Evolutionary conservation across 371 early-diverging fungal genomes (phyloP), one percentile per base, ranked within the genome.

Genomic region (Mortierella sp.): DNA sequence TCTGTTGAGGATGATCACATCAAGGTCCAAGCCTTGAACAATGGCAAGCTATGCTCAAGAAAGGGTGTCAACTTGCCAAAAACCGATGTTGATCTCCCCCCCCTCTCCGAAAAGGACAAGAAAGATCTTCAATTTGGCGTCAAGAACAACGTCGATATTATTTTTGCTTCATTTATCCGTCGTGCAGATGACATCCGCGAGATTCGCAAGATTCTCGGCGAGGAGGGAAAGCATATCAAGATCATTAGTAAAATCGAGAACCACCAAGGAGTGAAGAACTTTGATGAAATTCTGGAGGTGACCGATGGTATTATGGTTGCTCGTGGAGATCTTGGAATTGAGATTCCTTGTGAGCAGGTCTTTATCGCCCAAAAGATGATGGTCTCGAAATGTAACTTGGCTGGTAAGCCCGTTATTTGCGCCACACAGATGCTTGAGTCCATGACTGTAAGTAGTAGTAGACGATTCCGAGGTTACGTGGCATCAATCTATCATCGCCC

Each of bases 361-460:
- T 96, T 96, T 79, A 88, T 96, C 76, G 96, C 95, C 53, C 99
- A 99, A 85, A 98, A 99, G 87, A 95, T 94, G 93, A 98, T 99
- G 91, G 95, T 95, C 58, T 90, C 96, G 58, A 93, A 95, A 83
- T 97, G 97, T 86, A 97, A 96, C 80, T 76, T 93, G 55, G 95
- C 91, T 45, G 97, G 97, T 34, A 99, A 99, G 88, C 99, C 98
- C 59, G 96, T 97, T 63, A 96, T 99, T 54, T 95, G 95, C 75
- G 99, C 99, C 47, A 99, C 99, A 55, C 99, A 99, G 86, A 99
- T 99, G 99, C 85, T 99, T 53, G 99, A 99, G 83, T 96, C 97
- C 51, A 99, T 99, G 99, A 98, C 95, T 35, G 87, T 88, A 85
- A 83, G 85, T 75, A 17, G 22, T 42, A 17, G n/a, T 47, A 35